Base-by-base conservation (phyloP, 495 filamentous ascomycete species). In the Halenospora varia region DNA sequence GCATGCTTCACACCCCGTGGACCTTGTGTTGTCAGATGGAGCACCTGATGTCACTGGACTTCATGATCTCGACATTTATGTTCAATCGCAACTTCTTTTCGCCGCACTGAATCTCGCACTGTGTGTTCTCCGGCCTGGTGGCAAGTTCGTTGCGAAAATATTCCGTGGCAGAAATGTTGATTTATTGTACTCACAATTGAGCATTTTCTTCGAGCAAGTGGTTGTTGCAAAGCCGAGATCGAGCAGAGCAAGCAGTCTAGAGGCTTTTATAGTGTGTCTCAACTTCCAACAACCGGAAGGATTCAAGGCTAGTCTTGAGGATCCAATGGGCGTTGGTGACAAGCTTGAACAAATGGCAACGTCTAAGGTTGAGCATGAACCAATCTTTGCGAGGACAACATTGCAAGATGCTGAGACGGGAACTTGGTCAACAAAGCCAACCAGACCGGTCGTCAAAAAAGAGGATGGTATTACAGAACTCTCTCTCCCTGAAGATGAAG, bases 101-200 rank as follows among this genome's bases (percentile, higher is more conserved):
- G 88, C 92, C 1, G 94, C 94, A 0, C 80, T 98, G 15, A 96
- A 96, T 68, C 83, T 98, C 1, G 89, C 94, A 9, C 77, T 96
- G 10, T 93, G 91, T 67, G 90, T 97, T 29, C 81, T 98, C 41
- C 87, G 88, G 22, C 91, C 91, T 0, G 94, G 95, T 24, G 94
- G 95, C 51, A 95, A 88, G 62, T 98, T 98, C 63, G 92, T 98
- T 9, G 93, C 94, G 8, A 98, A 98, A 74, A 96, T 98, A 62
- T 98, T 98, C 75, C 77, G 94, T 11, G 92, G 89, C 29, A 87
- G 91, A 59, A 93, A 97, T 63, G 91, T 96, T 13, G 92, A 96
- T 64, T 74, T 97, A 2, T 81, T 97, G 1, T 97, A 92, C 68
- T 89, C 92, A 4, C 94, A 97, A 64, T 80, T 97, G 45, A 90